A percentile compares a stretch with the other conserved stretches of the same genome.
Conservation (phyloP, 2,329 filamentous ascomycete genomes). For the Ilyonectria robusta region DNA sequence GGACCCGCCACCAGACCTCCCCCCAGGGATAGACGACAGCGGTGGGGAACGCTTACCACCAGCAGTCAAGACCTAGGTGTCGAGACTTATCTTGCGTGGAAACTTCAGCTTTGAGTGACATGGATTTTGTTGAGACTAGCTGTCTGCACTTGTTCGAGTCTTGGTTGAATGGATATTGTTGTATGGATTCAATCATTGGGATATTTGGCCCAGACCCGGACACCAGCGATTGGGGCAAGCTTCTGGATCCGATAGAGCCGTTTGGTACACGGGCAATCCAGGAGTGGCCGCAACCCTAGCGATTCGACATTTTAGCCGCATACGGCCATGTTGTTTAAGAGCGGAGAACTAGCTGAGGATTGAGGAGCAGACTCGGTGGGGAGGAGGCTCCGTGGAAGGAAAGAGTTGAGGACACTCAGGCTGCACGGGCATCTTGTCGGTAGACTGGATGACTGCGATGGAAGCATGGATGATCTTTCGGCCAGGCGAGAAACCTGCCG, state of each 20-base stretch:
- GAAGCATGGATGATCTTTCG: conserved; percentile 13
- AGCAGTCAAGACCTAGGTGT: conserved; percentile 33
- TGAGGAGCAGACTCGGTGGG: conserved; percentile 45
- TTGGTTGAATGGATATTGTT: conserved; percentile 11
- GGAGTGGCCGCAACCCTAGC: not conserved
- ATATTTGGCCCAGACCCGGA: not conserved
- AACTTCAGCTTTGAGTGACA: not conserved
- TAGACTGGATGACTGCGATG: conserved; percentile 1
- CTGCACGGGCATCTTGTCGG: conserved; percentile 4
- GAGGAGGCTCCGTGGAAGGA: conserved; percentile 41
- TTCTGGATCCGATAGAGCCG: conserved; percentile 10
- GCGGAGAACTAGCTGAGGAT: conserved; percentile 19
- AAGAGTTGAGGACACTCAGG: not conserved
- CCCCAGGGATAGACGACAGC: conserved; percentile 25
- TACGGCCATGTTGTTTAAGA: conserved; percentile 1
- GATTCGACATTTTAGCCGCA: not conserved
- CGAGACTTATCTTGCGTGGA: conserved; percentile 3
- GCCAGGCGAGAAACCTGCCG: conserved; percentile 1
- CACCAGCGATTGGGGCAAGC: conserved; percentile 4
- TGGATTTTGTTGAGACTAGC: not conserved
- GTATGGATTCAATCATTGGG: not conserved
- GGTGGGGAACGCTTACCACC: conserved; percentile 32
- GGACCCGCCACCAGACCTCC: conserved; percentile 35
- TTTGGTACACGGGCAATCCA: not conserved
- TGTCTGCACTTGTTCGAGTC: not conserved